Conservation (phyloP, 2,329 filamentous ascomycete species). For the Penicillium italicum region DNA sequence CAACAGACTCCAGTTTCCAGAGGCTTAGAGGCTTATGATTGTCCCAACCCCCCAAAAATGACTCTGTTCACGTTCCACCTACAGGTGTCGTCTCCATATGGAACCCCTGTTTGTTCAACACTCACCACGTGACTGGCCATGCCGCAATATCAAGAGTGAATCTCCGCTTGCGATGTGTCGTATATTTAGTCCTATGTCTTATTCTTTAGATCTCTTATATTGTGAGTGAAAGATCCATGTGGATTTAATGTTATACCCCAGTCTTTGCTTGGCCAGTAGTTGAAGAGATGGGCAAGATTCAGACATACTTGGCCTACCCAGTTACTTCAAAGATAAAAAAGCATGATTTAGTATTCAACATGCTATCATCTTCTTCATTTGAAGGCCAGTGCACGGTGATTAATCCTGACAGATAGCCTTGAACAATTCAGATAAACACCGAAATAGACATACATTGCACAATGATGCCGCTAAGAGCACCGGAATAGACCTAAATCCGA, state of each 20-base stretch:
- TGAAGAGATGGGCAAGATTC: background rate
- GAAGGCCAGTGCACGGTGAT: background rate
- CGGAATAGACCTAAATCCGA: background rate
- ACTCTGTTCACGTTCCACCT: background rate
- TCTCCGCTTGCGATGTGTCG: too few relatives aligned
- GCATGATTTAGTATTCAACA: background rate
- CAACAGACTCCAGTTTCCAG: background rate
- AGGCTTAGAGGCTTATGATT: background rate
- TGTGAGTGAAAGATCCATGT: too few relatives aligned
- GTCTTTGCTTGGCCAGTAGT: background rate
- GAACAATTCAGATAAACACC: background rate
- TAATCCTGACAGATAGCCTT: background rate
- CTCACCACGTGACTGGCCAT: conserved; percentile 2
- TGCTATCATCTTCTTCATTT: background rate
- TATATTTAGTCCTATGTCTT: too few relatives aligned
- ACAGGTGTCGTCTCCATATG: background rate
- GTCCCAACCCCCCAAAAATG: background rate
- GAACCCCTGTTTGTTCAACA: conserved; percentile 8
- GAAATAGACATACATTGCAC: background rate
- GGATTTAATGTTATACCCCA: too few relatives aligned
- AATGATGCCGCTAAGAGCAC: too few relatives aligned
- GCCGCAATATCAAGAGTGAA: background rate
- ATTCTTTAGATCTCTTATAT: background rate
- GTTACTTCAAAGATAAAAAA: background rate
- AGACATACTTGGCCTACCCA: background rate